These are phyloP conservation scores for Mangifera indica DNA, from an alignment of 345 rosid genomes.

Conservation along the genomic window DNA sequence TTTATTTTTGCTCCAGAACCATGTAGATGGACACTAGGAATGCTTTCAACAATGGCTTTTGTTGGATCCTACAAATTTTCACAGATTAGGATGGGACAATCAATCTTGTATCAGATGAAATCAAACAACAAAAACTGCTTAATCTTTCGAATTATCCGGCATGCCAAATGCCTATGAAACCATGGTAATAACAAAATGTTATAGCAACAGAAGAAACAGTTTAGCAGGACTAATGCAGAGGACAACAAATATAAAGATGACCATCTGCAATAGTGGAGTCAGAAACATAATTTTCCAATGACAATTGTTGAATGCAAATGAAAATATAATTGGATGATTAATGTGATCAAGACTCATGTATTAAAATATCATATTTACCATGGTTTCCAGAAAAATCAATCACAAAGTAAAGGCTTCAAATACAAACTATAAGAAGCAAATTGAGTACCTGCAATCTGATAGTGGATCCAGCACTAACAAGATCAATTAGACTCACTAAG, in stretches of 20 bases:
- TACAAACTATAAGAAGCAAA: background rate
- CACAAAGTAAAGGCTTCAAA: constrained; percentile 2
- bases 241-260: background rate
- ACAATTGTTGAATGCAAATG: background rate
- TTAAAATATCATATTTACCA: too few relatives aligned
- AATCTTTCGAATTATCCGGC: background rate
- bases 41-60: constrained; percentile 41
- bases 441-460: constrained; percentile 73
- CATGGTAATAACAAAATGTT: background rate
- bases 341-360: background rate
- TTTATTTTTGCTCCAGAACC: constrained; percentile 94
- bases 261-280: background rate
- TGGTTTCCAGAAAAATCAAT: background rate
- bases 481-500: constrained; percentile 77
- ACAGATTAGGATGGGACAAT: background rate
- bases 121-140: background rate
- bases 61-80: constrained; percentile 44
- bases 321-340: background rate
- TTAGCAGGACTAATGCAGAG: constrained; percentile 8
- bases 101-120: constrained; percentile 4
- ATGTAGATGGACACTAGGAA: constrained; percentile 42
- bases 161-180: background rate
- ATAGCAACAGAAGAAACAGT: background rate
- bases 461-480: constrained; percentile 74
- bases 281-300: background rate